Conservation (phyloP, 148 eudicot genomes). For the Fagopyrum homotropicum region DNA sequence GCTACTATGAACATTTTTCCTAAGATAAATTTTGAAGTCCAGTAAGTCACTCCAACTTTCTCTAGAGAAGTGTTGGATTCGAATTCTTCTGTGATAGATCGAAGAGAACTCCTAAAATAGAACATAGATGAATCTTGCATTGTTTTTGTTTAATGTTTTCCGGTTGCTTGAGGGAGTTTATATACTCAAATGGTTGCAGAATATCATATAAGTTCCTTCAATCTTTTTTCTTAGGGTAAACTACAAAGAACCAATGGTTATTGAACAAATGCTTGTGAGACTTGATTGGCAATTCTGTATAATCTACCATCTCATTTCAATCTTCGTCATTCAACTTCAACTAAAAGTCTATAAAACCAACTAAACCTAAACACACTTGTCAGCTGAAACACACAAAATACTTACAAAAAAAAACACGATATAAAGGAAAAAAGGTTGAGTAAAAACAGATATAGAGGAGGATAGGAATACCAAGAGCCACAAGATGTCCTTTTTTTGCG, state of each 20-base stretch:
- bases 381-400: neutral
- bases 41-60: conserved; percentile 4
- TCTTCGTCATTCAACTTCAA: neutral
- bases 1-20: neutral
- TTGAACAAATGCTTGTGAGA: neutral
- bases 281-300: neutral
- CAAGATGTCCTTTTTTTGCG: conserved; percentile 42
- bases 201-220: neutral
- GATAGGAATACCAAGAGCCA: conserved; percentile 57
- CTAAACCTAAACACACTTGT: neutral
- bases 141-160: neutral
- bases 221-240: neutral
- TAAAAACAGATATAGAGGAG: neutral
- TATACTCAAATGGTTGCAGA: neutral
- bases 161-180: neutral
- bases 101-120: neutral
- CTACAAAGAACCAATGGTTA: neutral
- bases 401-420: neutral
- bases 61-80: neutral
- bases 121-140: neutral
- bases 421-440: neutral
- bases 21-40: neutral
- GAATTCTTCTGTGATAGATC: neutral
- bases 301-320: neutral
- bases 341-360: neutral